Base-by-base conservation (phyloP, 2,329 filamentous ascomycete species). In the Nemania sp. region DNA sequence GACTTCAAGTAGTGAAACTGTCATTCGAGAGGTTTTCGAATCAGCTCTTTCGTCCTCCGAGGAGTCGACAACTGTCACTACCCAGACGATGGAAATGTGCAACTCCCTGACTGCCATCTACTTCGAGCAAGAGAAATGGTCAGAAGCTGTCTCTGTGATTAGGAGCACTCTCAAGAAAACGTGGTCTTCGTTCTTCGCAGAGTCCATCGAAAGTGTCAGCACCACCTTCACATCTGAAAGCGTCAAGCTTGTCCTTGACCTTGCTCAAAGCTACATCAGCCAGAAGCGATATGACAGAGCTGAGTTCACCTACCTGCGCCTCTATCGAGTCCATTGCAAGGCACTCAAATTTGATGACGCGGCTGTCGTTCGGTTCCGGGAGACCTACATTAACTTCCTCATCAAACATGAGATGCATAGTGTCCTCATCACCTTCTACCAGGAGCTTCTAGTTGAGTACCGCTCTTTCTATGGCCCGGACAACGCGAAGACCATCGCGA, bases 1-100 rank as follows among this genome's bases (percentile, higher is more conserved):
- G 6, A 50, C 36, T 23, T 39, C 53, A 6, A 26, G 53, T 5
- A 59, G 53, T 23, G 56, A 59, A 26, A 50, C 45, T 3, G 56
- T 59, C 14, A 59, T 59, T 31, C 56, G 56, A 30, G 56, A 59
- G 22, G 53, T 59, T 3, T 59, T 59, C n/a, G 56, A 59, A 33
- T 59, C 56, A 1, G 53, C 53, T 1, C 53, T 56, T 31, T 59
- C 56, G 22, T 56, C 54, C 3, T 11, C 12, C 3, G 37, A n/a
- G 9, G 45, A 52, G 14, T 48, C 52, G 31, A 53, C 53, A 3
- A 33, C 49, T 20, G 45, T 56, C 37, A 56, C 56, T 11, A 48
- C 56, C 1, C 56, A 53, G 2, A 59, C 56, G 1, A 31, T 59
- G 30, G 56, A 59, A 28, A 12, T 59, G 8, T 53, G 47, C 30